These are phyloP conservation scores for Chloranthus sessilifolius DNA, from an alignment of 164 flowering plant genomes.

Conservation along the genomic window DNA sequence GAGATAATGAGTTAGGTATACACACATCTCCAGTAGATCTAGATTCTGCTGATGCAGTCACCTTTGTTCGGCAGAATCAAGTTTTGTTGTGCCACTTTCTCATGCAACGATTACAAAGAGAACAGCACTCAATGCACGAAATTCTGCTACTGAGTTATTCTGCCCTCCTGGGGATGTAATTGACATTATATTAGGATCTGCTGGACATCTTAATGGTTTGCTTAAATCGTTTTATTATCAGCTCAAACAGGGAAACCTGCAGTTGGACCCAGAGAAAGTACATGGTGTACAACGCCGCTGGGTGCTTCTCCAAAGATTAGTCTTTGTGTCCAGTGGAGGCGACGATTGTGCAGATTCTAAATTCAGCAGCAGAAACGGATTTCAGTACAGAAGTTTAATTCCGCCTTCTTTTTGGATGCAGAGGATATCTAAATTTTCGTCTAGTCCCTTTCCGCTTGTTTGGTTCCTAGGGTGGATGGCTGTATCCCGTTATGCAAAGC, in stretches of 20 bases:
- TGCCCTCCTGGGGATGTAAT: slow-evolving; percentile 69
- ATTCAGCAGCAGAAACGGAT: slow-evolving; percentile 24
- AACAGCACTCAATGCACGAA: slow-evolving; percentile 71
- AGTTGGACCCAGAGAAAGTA: slow-evolving; percentile 40
- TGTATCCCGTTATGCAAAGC: slow-evolving; percentile 67
- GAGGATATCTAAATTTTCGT: slow-evolving; percentile 55
- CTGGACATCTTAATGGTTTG: slow-evolving; percentile 56
- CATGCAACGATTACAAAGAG: slow-evolving; percentile 46
- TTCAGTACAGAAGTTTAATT: slow-evolving; percentile 46
- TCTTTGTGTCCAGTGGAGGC: slow-evolving; percentile 64
- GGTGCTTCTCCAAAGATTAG: slow-evolving; percentile 72
- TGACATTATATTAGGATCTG: slow-evolving; percentile 60
- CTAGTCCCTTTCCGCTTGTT: slow-evolving; percentile 54
- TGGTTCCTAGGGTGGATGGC: slow-evolving; percentile 97
- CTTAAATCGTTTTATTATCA: slow-evolving; percentile 49
- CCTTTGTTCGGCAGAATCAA: slow-evolving; percentile 85
- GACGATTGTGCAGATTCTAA: slow-evolving; percentile 31
- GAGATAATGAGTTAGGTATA: slow-evolving; percentile 33
- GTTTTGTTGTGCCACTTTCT: slow-evolving; percentile 63
- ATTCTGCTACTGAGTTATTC: slow-evolving; percentile 63
- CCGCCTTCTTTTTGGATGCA: slow-evolving; percentile 76
- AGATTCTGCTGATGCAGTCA: slow-evolving; percentile 64
- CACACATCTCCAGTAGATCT: slow-evolving; percentile 44
- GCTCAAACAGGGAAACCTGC: slow-evolving; percentile 49
- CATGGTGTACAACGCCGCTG: slow-evolving; percentile 70